Evolutionary conservation across 768 basidiomycete species (phyloP).

Genomic region (Lyophyllum shimeji): DNA sequence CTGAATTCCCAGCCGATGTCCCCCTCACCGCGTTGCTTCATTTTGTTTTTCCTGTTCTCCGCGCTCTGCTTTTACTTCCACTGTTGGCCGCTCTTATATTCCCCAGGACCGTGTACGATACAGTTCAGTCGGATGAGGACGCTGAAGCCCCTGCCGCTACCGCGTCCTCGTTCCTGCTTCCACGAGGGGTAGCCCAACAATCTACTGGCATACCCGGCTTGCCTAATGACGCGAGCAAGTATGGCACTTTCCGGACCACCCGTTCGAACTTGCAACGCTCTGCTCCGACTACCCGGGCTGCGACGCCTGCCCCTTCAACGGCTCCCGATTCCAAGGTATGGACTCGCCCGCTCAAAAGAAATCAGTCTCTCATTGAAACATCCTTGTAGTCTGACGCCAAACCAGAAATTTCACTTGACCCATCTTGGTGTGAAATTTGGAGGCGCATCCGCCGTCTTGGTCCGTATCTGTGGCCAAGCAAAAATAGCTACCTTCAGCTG

Average conservation of each 20-base stretch:
- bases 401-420: conserved; percentile 57
- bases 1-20: conserved; percentile 29
- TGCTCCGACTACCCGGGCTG: conserved; percentile 52
- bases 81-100: conserved; percentile 60
- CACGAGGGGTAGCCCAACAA: conserved; percentile 43
- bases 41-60: conserved; percentile 57
- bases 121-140: conserved; percentile 43
- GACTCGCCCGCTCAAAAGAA: not conserved
- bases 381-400: conserved; percentile 35
- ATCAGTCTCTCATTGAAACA: not conserved
- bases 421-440: conserved; percentile 71
- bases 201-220: conserved; percentile 44
- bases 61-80: conserved; percentile 60
- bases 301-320: conserved; percentile 46
- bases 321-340: conserved; percentile 38
- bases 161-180: conserved; percentile 54
- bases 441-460: conserved; percentile 61
- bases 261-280: conserved; percentile 53
- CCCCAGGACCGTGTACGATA: conserved; percentile 66
- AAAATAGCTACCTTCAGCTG: conserved; percentile 62
- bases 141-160: conserved; percentile 40
- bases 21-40: conserved; percentile 35
- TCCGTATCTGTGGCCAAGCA: conserved; percentile 86
- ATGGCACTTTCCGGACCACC: conserved; percentile 68
- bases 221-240: conserved; percentile 52